Conservation (phyloP, 2,329 filamentous ascomycete genomes). For the Teratosphaeria nubilosa region DNA sequence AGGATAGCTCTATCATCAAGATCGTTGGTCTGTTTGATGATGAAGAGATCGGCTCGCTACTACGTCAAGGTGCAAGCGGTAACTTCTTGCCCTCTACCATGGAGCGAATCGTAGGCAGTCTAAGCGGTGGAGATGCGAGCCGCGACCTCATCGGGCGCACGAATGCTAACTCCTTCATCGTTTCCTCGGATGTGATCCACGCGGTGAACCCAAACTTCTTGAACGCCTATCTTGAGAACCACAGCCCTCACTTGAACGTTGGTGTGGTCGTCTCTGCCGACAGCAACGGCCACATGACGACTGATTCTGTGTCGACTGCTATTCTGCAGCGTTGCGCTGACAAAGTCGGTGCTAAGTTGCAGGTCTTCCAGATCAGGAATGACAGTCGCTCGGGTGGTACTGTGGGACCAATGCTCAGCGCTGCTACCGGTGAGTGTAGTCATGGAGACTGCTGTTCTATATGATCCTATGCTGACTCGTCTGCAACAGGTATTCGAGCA, state of each 20-base stretch:
- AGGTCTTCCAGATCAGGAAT: conserved; percentile 91
- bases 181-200: conserved; percentile 88
- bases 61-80: conserved; percentile 79
- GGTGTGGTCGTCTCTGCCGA: conserved; percentile 73
- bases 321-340: conserved; percentile 71
- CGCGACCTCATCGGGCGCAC: conserved; percentile 62
- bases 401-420: conserved; percentile 83
- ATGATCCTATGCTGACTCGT: background rate
- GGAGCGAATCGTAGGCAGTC: conserved; percentile 68
- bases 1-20: conserved; percentile 61
- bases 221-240: conserved; percentile 69
- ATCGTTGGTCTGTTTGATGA: conserved; percentile 92
- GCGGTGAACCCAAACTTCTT: conserved; percentile 93
- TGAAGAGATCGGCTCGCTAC: conserved; percentile 85
- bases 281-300: conserved; percentile 92
- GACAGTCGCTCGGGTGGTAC: conserved; percentile 84
- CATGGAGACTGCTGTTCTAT: background rate
- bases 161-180: conserved; percentile 82
- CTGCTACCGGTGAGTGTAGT: conserved; percentile 44
- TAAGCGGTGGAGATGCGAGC: conserved; percentile 36
- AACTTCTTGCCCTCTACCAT: conserved; percentile 80
- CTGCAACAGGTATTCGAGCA: conserved; percentile 56
- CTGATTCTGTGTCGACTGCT: conserved; percentile 74
- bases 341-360: conserved; percentile 59
- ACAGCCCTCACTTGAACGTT: conserved; percentile 79